These are phyloP conservation scores for Apiotrichum laibachii DNA, from an alignment of 1,284 basidiomycete species.

Conservation along the genomic window DNA sequence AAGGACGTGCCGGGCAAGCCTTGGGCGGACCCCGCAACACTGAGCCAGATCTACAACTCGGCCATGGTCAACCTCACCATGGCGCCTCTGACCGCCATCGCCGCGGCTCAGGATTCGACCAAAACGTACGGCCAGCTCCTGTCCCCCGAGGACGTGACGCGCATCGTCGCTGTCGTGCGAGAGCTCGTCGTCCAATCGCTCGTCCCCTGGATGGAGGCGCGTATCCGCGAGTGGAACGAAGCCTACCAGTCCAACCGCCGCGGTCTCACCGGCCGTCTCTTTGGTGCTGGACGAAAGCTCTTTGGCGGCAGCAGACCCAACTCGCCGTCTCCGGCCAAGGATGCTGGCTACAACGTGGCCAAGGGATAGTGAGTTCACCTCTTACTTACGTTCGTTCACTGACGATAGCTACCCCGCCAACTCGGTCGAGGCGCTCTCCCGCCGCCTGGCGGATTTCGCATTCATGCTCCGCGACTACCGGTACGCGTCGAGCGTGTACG, in stretches of 20 bases:
- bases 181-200: slow-evolving; percentile 89
- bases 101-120: slow-evolving; percentile 17
- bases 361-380: slow-evolving; percentile 44
- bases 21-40: slow-evolving; percentile 33
- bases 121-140: slow-evolving; percentile 53
- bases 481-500: slow-evolving; percentile 81
- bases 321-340: slow-evolving; percentile 37
- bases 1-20: slow-evolving; percentile 28
- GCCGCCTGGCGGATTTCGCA: slow-evolving; percentile 88
- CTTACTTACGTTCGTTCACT: neutral
- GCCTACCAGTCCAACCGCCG: slow-evolving; percentile 77
- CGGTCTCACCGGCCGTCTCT: slow-evolving; percentile 83
- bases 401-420: slow-evolving; percentile 51
- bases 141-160: slow-evolving; percentile 72
- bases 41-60: slow-evolving; percentile 40
- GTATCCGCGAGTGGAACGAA: slow-evolving; percentile 92
- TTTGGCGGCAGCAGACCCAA: slow-evolving; percentile 51
- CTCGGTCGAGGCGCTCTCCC: slow-evolving; percentile 53
- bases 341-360: slow-evolving; percentile 41
- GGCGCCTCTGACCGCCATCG: slow-evolving; percentile 32
- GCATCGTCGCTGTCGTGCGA: slow-evolving; percentile 75
- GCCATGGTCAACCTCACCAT: slow-evolving; percentile 42
- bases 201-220: slow-evolving; percentile 94
- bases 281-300: slow-evolving; percentile 62
- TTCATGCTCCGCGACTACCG: slow-evolving; percentile 89